Percentiles rank a stretch among this genome's conserved stretches.
These are phyloP conservation scores for Middelhovenomyces tepae DNA, from an alignment of 805 yeast species.

Conservation along the genomic window DNA sequence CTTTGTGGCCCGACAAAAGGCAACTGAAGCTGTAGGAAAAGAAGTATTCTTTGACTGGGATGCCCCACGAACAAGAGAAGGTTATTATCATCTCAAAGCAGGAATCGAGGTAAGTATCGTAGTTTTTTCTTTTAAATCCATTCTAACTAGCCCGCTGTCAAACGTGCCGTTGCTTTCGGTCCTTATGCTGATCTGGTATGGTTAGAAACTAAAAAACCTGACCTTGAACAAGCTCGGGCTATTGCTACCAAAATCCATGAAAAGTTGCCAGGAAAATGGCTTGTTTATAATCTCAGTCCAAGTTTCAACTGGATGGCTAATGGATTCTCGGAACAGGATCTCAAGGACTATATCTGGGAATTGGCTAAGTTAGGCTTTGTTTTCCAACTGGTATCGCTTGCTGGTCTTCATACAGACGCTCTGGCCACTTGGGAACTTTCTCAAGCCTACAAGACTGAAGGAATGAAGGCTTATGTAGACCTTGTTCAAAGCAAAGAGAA, in stretches of 20 bases:
- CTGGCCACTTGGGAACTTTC: constrained; percentile 44
- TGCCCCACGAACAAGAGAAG: constrained; percentile 50
- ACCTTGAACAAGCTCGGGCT: constrained; percentile 39
- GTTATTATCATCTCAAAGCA: constrained; percentile 41
- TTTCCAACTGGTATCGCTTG: constrained; percentile 50
- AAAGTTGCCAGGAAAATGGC: constrained; percentile 42
- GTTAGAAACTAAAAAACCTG: constrained; percentile 56
- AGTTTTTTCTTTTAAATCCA: too few species aligned
- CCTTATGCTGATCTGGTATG: constrained; percentile 54
- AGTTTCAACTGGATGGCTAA: constrained; percentile 53
- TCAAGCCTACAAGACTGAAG: constrained; percentile 39
- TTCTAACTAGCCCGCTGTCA: constrained; percentile 45
- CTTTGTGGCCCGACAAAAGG: constrained; percentile 22
- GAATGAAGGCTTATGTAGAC: constrained; percentile 53
- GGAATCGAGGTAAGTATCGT: too few species aligned
- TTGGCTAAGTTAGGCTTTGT: constrained; percentile 50
- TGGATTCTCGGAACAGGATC: constrained; percentile 41
- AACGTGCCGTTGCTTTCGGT: constrained; percentile 45
- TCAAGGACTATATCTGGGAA: constrained; percentile 43
- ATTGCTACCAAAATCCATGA: constrained; percentile 41
- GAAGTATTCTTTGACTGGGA: constrained; percentile 48
- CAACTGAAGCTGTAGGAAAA: constrained; percentile 23
- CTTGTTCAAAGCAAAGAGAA: constrained; percentile 42
- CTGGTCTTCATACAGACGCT: constrained; percentile 50
- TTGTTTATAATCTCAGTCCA: constrained; percentile 54